Evolutionary conservation across 495 filamentous ascomycete genomes (phyloP).

Genomic region (Podospora pseudopauciseta): DNA sequence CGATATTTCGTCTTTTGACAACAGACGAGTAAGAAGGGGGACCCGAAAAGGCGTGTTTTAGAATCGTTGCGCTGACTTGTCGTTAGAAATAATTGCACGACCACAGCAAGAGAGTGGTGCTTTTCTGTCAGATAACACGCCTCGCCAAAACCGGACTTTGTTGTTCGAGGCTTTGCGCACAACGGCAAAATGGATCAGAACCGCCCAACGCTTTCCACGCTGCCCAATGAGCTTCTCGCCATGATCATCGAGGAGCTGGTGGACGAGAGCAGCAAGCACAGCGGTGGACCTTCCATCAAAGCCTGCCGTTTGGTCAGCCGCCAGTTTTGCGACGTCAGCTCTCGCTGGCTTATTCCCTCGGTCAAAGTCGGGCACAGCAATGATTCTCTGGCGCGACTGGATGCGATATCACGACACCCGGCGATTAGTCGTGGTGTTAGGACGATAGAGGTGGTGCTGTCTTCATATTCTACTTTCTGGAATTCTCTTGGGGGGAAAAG

Average conservation of each 20-base stretch:
- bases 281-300: not conserved
- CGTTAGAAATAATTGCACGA: too few species aligned
- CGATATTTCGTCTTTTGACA: too few species aligned
- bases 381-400: not conserved
- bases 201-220: not conserved
- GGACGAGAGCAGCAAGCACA: not conserved
- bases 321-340: not conserved
- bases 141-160: not conserved
- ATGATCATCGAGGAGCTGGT: not conserved
- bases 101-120: too few species aligned
- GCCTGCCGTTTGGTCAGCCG: not conserved
- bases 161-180: not conserved
- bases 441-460: not conserved
- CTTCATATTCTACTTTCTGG: not conserved
- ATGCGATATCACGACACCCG: not conserved
- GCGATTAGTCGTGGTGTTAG: not conserved
- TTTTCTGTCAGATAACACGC: not conserved
- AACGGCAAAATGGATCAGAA: not conserved
- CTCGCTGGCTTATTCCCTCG: not conserved
- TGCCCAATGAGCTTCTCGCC: not conserved
- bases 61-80: too few species aligned
- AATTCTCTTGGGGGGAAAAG: not conserved
- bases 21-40: too few species aligned
- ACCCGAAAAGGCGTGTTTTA: too few species aligned
- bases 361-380: not conserved